Conservation (phyloP, 2,329 filamentous ascomycete genomes). For the Akanthomyces muscarius region DNA sequence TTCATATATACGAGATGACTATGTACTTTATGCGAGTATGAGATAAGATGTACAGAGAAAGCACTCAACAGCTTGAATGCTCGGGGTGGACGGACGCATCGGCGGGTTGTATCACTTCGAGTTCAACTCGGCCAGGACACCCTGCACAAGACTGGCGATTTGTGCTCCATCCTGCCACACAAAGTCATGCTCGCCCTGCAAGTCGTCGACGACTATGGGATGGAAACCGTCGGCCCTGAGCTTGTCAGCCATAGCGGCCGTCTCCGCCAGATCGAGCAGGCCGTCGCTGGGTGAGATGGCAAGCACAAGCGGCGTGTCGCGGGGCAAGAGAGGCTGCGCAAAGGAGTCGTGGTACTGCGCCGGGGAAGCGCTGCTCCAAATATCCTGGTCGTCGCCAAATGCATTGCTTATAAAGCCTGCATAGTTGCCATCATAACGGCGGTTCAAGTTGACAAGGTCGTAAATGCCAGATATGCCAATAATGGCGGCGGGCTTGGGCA, state of each 20-base stretch:
- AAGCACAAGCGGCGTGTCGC: slow-evolving; percentile 34
- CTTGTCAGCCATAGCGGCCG: slow-evolving; percentile 49
- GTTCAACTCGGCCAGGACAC: slow-evolving; percentile 21
- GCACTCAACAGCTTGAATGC: not conserved
- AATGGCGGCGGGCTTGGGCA: slow-evolving; percentile 47
- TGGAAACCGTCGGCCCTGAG: slow-evolving; percentile 38
- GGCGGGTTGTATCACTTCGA: not conserved
- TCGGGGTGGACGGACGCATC: not conserved
- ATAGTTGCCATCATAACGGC: slow-evolving; percentile 48
- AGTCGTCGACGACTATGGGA: slow-evolving; percentile 34
- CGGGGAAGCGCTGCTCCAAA: slow-evolving; percentile 56
- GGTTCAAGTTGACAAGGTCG: slow-evolving; percentile 53
- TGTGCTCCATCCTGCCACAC: slow-evolving; percentile 59
- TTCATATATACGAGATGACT: not conserved
- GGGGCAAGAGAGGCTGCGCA: slow-evolving; percentile 32
- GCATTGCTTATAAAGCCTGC: slow-evolving; percentile 53
- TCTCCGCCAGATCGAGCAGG: slow-evolving; percentile 54
- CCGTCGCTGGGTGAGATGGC: slow-evolving; percentile 46
- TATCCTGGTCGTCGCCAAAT: slow-evolving; percentile 50
- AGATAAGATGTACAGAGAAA: not conserved
- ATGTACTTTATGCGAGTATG: not conserved
- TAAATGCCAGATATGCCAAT: slow-evolving; percentile 65
- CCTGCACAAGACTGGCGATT: slow-evolving; percentile 45
- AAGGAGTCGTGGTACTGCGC: slow-evolving; percentile 41
- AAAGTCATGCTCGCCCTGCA: slow-evolving; percentile 59